A percentile compares a stretch with the other conserved stretches of the same genome.
Conservation (phyloP, 805 yeast species). For the Spathaspora hagerdaliae region DNA sequence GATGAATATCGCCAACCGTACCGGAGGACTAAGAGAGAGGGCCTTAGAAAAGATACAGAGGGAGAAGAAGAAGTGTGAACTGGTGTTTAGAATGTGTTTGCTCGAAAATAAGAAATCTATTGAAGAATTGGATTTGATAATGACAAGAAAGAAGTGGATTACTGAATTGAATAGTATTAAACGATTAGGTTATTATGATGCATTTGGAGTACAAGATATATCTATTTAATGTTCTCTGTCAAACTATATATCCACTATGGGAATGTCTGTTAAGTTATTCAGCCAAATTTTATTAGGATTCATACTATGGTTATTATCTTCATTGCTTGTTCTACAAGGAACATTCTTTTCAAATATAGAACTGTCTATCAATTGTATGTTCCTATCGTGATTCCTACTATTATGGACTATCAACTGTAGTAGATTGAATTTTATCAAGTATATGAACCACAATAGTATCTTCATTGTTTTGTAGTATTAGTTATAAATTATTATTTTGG, state of each 20-base stretch:
- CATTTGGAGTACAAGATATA: slow-evolving; percentile 12
- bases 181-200: slow-evolving; percentile 24
- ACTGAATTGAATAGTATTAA: slow-evolving; percentile 19
- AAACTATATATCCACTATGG: slow-evolving; percentile 7
- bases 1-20: slow-evolving; percentile 37
- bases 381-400: slow-evolving; percentile 28
- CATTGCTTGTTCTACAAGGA: background rate
- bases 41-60: slow-evolving; percentile 40
- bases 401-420: slow-evolving; percentile 31
- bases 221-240: background rate
- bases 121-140: slow-evolving; percentile 26
- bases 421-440: slow-evolving; percentile 34
- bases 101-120: slow-evolving; percentile 35
- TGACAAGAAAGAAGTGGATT: slow-evolving; percentile 29
- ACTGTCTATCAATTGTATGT: slow-evolving; percentile 30
- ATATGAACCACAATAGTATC: slow-evolving; percentile 27
- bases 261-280: slow-evolving; percentile 31
- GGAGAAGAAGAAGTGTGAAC: slow-evolving; percentile 40
- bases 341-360: slow-evolving; percentile 21
- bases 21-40: slow-evolving; percentile 52
- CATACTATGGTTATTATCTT: slow-evolving; percentile 14
- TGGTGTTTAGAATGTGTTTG: slow-evolving; percentile 42
- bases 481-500: too few relatives aligned
- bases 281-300: slow-evolving; percentile 18
- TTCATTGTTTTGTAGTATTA: slow-evolving; percentile 23